Base-by-base conservation (phyloP, 345 rosid genomes). In the Geranium rotundifolium region DNA sequence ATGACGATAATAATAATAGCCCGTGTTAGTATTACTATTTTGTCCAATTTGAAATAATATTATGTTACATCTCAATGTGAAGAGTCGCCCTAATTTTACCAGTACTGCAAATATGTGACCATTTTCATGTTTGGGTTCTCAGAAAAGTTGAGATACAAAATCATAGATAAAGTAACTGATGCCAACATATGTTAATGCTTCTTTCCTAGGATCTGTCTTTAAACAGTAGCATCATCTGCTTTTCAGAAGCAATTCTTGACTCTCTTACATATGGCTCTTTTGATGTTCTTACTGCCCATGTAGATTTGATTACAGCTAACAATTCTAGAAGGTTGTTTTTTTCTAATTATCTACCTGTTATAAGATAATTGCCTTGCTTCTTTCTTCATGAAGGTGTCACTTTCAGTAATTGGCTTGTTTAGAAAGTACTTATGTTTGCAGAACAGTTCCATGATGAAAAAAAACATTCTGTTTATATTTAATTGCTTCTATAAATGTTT, bases 401-500 rank as follows among this genome's bases (percentile, higher is more conserved):
- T 46, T 46, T 46, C 52, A 46, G 52, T 46, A 46, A 46, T 46
- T 34, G 41, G 52, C 6, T 46, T 46, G 52, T 46, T 46, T 46
- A 34, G 41, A 34, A 46, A 46, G 15, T 46, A 46, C 14, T 46
- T 46, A 37, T 37, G 52, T 46, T 12, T 46, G 52, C 52, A 46
- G 14, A 46, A 46, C 46, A 9, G 52, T 46, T 46, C 14, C 52
- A 9, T 46, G 52, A 46, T 9, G 16, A 46, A 46, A 46, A 54
- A 31, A 49, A 58, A 58, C 67, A 63, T 69, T 63, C 72, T 58
- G 59, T 57, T 57, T 49, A 54, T 62, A 17, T 57, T 15, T 23
- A 19, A 30, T n/a, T 41, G 39, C 29, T 39, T 31, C 15, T 46
- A n/a, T 8, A 67, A 58, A 50, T 59, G 54, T 58, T 60, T 58